These are phyloP conservation scores for Ceratobasidium sp. DNA, from an alignment of 1,284 basidiomycete genomes.

Conservation along the genomic window DNA sequence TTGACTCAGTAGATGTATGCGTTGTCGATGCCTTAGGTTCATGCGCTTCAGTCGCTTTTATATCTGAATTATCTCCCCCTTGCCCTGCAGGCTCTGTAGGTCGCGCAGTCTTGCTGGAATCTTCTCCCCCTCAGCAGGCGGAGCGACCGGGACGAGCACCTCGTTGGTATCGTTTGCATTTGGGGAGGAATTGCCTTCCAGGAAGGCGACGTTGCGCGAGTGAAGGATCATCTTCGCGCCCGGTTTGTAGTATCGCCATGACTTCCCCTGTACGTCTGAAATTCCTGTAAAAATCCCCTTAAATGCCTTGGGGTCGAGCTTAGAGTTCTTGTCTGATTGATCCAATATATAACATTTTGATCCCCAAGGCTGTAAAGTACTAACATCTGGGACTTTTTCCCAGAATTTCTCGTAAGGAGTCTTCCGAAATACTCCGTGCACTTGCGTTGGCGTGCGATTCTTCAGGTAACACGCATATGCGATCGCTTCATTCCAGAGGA, in stretches of 20 bases:
- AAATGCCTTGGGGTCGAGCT: neutral
- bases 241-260: constrained; percentile 19
- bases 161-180: neutral
- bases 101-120: neutral
- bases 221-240: neutral
- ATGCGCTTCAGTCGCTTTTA: neutral
- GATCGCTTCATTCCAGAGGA: constrained; percentile 58
- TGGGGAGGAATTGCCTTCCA: neutral
- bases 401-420: constrained; percentile 53
- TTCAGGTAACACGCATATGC: constrained; percentile 55
- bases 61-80: neutral
- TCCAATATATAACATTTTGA: constrained; percentile 11
- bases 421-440: constrained; percentile 48
- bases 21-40: neutral
- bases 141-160: constrained; percentile 3
- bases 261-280: constrained; percentile 9
- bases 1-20: neutral
- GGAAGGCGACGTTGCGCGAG: too few relatives aligned
- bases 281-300: constrained; percentile 16
- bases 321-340: constrained; percentile 11
- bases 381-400: constrained; percentile 53
- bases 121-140: constrained; percentile 6
- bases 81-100: neutral
- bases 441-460: constrained; percentile 54
- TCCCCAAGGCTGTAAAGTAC: constrained; percentile 1